Base-by-base conservation (phyloP, 2,329 filamentous ascomycete genomes). In the Neopestalotiopsis sp. region DNA sequence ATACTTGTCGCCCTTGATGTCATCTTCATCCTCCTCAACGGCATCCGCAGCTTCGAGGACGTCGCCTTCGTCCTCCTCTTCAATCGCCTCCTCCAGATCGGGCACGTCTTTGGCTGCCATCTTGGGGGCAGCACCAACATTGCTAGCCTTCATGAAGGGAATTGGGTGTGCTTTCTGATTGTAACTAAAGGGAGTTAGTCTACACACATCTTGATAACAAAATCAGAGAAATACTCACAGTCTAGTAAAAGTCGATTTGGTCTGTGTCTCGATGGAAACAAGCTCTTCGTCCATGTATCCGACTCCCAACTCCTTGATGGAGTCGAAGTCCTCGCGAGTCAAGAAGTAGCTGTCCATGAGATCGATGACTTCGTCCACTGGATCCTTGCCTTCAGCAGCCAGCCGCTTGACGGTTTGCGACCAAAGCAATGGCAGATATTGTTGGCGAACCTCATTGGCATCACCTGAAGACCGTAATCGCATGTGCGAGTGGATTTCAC, bases 401-500 rank as follows among this genome's bases (percentile, higher is more conserved):
- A 99, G 84, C 69, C 89, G 88, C 74, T 92, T 90, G 72, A 97
- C 87, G 28, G 95, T 86, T 76, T 91, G 89, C 61, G 92, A 88
- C 94, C 95, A 98, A 1, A 99, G 86, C 1, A 95, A 84, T 1
- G 96, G 96, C 73, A 99, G 82, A 75, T 99, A 99, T 76, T 97
- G 93, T 80, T 99, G 95, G 56, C 96, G 92, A 73, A 98, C 90
- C 80, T 99, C 96, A 77, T 97, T 92, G 66, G 95, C 90, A 77
- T 99, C 96, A 30, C 94, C 96, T 49, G 94, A 97, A 12, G 94
- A 91, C 73, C 91, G 91, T 69, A 99, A 88, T 9, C 96, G 92
- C 94, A 99, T 98, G 78, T 99, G 96, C 5, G 94, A 94, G 79
- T 99, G 96, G 5, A 99, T 94, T 76, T 99, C 96, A 76, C 97